A percentile compares a stretch with the other conserved stretches of the same genome.
Conservation (phyloP, 139 green algal genomes). For the Chlorella vulgaris region DNA sequence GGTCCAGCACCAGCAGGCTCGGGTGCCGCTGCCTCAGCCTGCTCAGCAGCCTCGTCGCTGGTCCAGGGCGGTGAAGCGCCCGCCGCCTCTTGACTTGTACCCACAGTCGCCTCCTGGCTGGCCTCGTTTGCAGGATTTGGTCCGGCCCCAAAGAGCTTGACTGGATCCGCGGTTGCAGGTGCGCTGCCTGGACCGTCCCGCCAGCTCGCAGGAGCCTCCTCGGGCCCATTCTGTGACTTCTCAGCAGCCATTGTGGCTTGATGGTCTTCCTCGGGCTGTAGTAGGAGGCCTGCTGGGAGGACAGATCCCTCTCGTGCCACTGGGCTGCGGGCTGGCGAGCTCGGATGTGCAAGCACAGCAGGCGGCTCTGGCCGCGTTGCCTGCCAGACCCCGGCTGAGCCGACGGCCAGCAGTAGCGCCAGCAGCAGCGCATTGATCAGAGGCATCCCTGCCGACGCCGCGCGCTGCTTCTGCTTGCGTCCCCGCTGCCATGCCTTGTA, state of each 20-base stretch:
- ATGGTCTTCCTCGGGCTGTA: no score
- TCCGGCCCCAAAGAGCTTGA: not conserved
- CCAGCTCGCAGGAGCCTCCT: not conserved
- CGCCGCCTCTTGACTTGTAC: no score
- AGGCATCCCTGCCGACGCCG: not conserved
- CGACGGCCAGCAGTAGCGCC: not conserved
- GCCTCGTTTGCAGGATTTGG: no score
- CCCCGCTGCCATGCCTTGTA: constrained; percentile 34
- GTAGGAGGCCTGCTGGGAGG: no score
- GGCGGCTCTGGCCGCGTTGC: not conserved
- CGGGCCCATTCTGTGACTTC: no score
- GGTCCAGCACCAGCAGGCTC: not conserved
- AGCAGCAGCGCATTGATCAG: not conserved
- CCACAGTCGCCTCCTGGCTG: no score
- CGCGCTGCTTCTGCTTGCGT: not conserved
- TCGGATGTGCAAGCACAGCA: not conserved
- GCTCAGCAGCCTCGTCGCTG: not conserved
- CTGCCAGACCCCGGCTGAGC: not conserved
- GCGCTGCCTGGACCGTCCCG: not conserved
- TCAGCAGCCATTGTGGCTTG: no score
- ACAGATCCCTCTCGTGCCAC: no score
- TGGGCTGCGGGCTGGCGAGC: no score
- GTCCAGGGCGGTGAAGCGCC: not conserved
- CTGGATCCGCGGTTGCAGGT: not conserved
- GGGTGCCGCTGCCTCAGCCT: not conserved